Conservation (phyloP, 2,329 filamentous ascomycete species). For the Diaporthe ampelina region DNA sequence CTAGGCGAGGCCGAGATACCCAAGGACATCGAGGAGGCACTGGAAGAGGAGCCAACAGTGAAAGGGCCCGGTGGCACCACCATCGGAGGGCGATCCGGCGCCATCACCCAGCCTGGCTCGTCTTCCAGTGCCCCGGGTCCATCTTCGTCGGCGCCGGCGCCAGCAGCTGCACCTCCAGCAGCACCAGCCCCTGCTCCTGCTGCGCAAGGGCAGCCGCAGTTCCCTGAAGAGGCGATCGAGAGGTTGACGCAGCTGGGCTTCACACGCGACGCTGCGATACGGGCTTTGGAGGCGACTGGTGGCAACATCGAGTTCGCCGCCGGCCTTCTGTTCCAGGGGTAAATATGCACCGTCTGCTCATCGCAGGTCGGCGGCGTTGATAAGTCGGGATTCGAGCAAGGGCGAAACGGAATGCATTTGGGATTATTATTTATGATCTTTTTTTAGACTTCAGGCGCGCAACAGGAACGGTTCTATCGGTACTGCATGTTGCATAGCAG, state of each 20-base stretch:
- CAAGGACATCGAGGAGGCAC: constrained; percentile 80
- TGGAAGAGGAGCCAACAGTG: constrained; percentile 85
- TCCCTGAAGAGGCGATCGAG: constrained; percentile 77
- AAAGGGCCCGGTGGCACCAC: constrained; percentile 89
- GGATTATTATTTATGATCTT: neutral
- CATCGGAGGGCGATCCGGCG: constrained; percentile 87
- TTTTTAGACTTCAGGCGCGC: constrained; percentile 12
- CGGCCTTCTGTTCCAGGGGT: constrained; percentile 77
- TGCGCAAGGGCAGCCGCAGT: constrained; percentile 46
- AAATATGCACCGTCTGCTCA: constrained; percentile 35
- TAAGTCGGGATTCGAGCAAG: constrained; percentile 39
- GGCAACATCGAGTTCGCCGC: constrained; percentile 94
- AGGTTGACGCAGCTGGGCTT: constrained; percentile 85
- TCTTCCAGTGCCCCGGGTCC: constrained; percentile 44
- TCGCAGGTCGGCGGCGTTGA: constrained; percentile 5
- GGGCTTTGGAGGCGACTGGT: constrained; percentile 84
- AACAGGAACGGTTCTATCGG: constrained; percentile 16
- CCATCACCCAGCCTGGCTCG: constrained; percentile 62
- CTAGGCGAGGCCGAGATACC: constrained; percentile 94
- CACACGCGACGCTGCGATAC: constrained; percentile 79
- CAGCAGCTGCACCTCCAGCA: constrained; percentile 47
- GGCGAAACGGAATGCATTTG: constrained; percentile 33
- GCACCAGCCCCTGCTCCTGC: constrained; percentile 42
- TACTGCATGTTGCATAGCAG: constrained; percentile 40
- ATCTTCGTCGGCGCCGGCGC: constrained; percentile 43